Evolutionary conservation across 2,329 filamentous ascomycete species (phyloP).

Genomic region (Phialophora macrospora): DNA sequence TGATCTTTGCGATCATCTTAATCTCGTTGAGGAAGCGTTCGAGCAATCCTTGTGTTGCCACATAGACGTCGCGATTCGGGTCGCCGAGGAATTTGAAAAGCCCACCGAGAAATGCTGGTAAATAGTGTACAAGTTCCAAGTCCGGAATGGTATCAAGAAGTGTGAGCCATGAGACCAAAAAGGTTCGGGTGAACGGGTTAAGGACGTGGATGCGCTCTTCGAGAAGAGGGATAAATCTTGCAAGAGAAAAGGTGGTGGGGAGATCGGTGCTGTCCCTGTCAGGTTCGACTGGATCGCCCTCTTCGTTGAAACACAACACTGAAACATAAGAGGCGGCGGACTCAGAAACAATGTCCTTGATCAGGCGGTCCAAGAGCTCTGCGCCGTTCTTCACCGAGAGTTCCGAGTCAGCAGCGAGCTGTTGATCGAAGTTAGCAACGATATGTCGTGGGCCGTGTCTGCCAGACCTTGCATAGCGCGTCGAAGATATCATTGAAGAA

Average conservation of each 20-base stretch:
- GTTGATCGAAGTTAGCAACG: constrained; percentile 33
- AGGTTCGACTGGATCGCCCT: constrained; percentile 47
- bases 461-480: constrained; percentile 84
- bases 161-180: constrained; percentile 94
- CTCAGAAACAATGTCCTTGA: constrained; percentile 96
- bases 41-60: constrained; percentile 83
- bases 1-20: constrained; percentile 88
- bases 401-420: constrained; percentile 95
- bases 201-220: constrained; percentile 93
- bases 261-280: constrained; percentile 53
- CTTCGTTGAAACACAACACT: constrained; percentile 69
- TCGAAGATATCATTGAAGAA: constrained; percentile 99
- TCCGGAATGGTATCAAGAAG: constrained; percentile 95
- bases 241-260: constrained; percentile 88
- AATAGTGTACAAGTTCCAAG: constrained; percentile 86
- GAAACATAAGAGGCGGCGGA: constrained; percentile 95
- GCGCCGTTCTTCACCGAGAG: constrained; percentile 97
- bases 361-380: constrained; percentile 87
- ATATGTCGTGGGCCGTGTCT: constrained; percentile 2
- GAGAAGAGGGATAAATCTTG: constrained; percentile 87
- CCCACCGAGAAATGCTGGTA: constrained; percentile 89
- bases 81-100: constrained; percentile 91
- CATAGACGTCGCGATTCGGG: constrained; percentile 90
- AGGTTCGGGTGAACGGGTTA: constrained; percentile 92
- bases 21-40: constrained; percentile 93